Evolutionary conservation across 768 basidiomycete species (phyloP).

Genomic region (Mycena haematopus): DNA sequence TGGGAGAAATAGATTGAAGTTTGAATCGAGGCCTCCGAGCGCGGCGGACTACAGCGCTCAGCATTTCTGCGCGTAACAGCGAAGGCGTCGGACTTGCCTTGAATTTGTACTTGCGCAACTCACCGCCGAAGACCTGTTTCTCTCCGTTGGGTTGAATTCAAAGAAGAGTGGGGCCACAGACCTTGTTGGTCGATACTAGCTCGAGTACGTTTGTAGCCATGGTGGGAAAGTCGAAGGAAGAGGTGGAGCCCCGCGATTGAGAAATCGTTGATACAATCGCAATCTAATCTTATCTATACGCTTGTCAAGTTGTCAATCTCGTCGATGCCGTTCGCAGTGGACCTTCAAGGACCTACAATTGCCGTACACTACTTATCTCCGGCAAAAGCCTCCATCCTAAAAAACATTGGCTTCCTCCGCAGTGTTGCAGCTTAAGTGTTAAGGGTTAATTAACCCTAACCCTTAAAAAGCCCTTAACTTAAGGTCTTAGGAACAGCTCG

Average conservation of each 20-base stretch:
- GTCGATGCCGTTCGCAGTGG: too few relatives aligned
- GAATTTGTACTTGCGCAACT: constrained; percentile 86
- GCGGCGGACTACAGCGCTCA: constrained; percentile 60
- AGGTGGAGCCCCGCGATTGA: constrained; percentile 9
- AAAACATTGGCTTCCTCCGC: too few relatives aligned
- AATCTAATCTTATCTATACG: constrained; percentile 8
- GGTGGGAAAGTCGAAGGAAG: constrained; percentile 3
- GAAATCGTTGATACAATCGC: neutral
- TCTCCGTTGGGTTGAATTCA: too few relatives aligned
- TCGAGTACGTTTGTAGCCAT: constrained; percentile 19
- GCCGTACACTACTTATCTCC: too few relatives aligned
- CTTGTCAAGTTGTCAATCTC: too few relatives aligned
- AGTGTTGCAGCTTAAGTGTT: too few relatives aligned
- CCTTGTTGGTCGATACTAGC: constrained; percentile 39
- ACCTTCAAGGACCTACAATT: too few relatives aligned
- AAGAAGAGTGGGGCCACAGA: too few relatives aligned
- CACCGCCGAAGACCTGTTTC: constrained; percentile 84
- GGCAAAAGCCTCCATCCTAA: too few relatives aligned
- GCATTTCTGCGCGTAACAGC: constrained; percentile 24
- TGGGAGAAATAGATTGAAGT: constrained; percentile 92
- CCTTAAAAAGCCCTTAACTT: too few relatives aligned
- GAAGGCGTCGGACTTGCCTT: constrained; percentile 51
- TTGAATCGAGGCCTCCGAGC: constrained; percentile 71
- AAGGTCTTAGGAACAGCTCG: too few relatives aligned
- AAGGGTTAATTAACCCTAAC: too few relatives aligned